These are phyloP conservation scores for Platanthera guangdongensis DNA, from an alignment of 106 monocot genomes.

Conservation along the genomic window DNA sequence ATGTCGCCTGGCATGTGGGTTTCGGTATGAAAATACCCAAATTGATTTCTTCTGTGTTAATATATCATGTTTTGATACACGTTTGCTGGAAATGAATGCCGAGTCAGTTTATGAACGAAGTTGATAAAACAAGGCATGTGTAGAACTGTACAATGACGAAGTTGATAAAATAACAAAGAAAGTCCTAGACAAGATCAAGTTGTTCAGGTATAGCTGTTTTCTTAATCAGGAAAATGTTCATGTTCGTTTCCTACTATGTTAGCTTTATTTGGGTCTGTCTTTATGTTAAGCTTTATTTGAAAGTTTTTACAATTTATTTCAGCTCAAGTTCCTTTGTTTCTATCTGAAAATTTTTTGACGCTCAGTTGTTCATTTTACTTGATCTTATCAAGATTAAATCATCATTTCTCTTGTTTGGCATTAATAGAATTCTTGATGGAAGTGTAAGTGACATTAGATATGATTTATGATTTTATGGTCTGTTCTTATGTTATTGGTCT, in stretches of 20 bases:
- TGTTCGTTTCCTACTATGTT: constrained; percentile 1
- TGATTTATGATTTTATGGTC: too few species aligned
- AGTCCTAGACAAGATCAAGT: constrained; percentile 23
- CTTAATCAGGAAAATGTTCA: neutral
- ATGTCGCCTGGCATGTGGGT: too few species aligned
- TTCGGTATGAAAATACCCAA: too few species aligned
- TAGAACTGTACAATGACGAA: constrained; percentile 63
- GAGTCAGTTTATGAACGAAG: too few species aligned
- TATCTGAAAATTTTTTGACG: neutral
- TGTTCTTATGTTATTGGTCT: too few species aligned
- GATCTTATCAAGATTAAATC: neutral
- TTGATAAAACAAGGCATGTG: constrained; percentile 52
- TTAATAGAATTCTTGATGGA: neutral
- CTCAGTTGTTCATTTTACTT: neutral
- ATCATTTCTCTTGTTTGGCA: neutral
- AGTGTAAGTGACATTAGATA: neutral
- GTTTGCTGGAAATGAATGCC: too few species aligned
- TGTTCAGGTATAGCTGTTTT: neutral
- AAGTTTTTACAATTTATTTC: neutral
- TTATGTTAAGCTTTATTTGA: neutral
- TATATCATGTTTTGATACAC: too few species aligned
- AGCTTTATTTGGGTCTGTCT: neutral
- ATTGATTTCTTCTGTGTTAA: too few species aligned
- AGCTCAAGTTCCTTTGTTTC: neutral
- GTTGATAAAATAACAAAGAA: constrained; percentile 98